Evolutionary conservation across 2,329 filamentous ascomycete genomes (phyloP), one percentile per base, ranked within the genome.

Genomic region (Alternaria metachromatica): DNA sequence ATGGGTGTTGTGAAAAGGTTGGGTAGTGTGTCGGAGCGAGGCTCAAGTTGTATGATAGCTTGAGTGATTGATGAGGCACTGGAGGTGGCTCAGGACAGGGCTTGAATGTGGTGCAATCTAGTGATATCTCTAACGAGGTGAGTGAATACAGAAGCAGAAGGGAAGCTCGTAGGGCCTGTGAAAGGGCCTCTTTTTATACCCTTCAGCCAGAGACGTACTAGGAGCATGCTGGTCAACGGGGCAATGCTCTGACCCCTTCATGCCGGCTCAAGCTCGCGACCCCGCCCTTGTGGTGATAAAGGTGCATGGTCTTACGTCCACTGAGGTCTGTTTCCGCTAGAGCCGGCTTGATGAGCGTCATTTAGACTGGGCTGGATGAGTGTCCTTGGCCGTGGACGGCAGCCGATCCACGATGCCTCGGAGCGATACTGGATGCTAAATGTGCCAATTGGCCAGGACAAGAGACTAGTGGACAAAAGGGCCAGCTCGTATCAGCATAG

Each of bases 211-310:
- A 60, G 58, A 56, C 62, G 62, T 37, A 68, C 59, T 65, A 65
- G 60, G 69, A 69, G 68, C 67, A 67, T 72, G 65, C 64, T 65
- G 61, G 68, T 71, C 64, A 64, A 76, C 59, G 71, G 74, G 69
- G 74, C 55, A 75, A 78, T 58, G 70, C 70, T 65, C 69, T 75
- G 74, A 80, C 76, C 73, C 76, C 68, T 69, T 75, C 69, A 74
- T 76, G 72, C 72, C 71, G 69, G 67, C 68, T 73, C 65, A 65
- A 70, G 66, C 70, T 69, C 70, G 72, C 71, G 71, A 78, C 77
- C 78, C 77, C 79, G 75, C 78, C 76, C 74, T 69, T 67, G 70
- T 67, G 65, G 72, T 80, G 79, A 80, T 80, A 75, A 71, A 76
- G 73, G 65, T 78, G 78, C 78, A 80, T 80, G 75, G 65, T 74